These are phyloP conservation scores for Clarireedia sp. DNA, from an alignment of 2,329 filamentous ascomycete genomes.

Conservation along the genomic window DNA sequence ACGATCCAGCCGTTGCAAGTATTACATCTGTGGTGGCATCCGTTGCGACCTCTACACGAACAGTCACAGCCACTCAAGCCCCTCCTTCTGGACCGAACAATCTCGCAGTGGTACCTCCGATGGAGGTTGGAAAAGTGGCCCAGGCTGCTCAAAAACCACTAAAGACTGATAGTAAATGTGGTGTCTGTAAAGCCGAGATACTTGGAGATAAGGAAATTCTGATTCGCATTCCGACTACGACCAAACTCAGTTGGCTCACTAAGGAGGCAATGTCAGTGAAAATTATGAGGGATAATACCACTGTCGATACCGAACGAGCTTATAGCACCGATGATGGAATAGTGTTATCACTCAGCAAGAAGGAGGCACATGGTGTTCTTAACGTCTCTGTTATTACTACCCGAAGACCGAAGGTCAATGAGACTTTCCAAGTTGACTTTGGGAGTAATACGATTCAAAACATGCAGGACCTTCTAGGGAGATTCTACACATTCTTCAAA, in stretches of 20 bases:
- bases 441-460: constrained; percentile 30
- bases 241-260: constrained; percentile 46
- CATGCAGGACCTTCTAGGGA: constrained; percentile 22
- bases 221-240: constrained; percentile 43
- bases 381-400: constrained; percentile 51
- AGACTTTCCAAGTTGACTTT: constrained; percentile 54
- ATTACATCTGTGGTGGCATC: constrained; percentile 20
- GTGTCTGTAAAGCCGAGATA: constrained; percentile 40
- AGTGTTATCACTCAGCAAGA: constrained; percentile 39
- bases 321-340: constrained; percentile 29
- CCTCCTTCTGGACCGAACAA: constrained; percentile 30
- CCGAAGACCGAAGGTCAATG: constrained; percentile 51
- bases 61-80: constrained; percentile 29
- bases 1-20: constrained; percentile 14
- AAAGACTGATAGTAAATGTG: constrained; percentile 21
- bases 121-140: constrained; percentile 27
- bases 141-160: constrained; percentile 11
- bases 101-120: constrained; percentile 35
- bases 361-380: constrained; percentile 50
- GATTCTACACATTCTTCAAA: constrained; percentile 20
- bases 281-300: constrained; percentile 41
- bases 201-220: constrained; percentile 44
- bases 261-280: constrained; percentile 50
- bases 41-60: constrained; percentile 25
- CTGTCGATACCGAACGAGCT: constrained; percentile 39